Base-by-base conservation (phyloP, 768 basidiomycete genomes). In the Boletus subparvulus region DNA sequence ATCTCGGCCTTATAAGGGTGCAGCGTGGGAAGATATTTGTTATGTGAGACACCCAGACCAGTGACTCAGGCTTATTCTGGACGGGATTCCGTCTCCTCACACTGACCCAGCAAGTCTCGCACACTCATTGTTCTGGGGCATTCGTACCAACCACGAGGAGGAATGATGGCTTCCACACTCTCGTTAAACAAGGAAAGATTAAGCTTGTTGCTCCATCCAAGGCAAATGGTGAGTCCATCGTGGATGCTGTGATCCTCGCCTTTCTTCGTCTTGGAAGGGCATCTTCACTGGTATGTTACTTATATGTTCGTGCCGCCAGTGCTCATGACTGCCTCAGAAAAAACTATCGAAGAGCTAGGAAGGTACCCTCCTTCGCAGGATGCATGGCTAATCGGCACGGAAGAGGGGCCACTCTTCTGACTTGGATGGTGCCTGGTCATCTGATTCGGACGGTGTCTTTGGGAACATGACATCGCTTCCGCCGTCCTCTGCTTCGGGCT, bases 191-290 rank as follows among this genome's bases (percentile, higher is more conserved):
- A 12, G 83, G 82, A 0, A 74, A 78, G 56, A 85, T 87, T 24
- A 62, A 73, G 8, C 71, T 86, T 39, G 52, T 53, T 11, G 60
- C 62, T 26, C 63, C 68, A 12, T 55, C 40, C 16, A 67, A 43
- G 26, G 68, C 50, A 16, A 35, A 52, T 19, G 48, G 57, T 11
- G 52, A 51, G 30, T 77, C 77, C 0, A 58, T 88, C 16, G 28
- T 74, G 0, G 71, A 79, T 32, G 72, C 74, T 0, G 77, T 87
- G 12, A 71, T 88, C 9, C 73, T 87, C 0, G 79, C 79, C 2
- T 80, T 62, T 61, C 65, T 32, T 85, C 83, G 6, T 87, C 85
- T 2, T 88, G 85, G 85, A 33, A 58, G 19, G 41, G 61, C 3
- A 66, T 81, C 16, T 74, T 80, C 47, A 71, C 75, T 55, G 63